Evolutionary conservation across 2,329 filamentous ascomycete species (phyloP), one percentile per base, ranked within the genome.

Genomic region (Cladobotryum protrusum): DNA sequence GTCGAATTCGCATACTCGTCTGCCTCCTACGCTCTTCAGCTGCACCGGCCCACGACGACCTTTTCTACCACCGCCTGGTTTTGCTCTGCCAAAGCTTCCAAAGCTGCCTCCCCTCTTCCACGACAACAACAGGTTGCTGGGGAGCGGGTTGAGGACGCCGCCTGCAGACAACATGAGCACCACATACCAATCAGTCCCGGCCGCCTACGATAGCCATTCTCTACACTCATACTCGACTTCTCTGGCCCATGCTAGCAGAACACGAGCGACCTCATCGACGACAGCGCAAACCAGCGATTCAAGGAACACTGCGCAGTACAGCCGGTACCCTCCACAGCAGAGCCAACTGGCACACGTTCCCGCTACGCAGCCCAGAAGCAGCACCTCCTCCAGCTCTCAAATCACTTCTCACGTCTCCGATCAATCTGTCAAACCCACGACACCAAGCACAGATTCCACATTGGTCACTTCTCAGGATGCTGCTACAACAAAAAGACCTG

Each of bases 131-230:
- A 29, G 24, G 24, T 50, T 47, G 37, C 48, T 54, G 47, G 62
- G 58, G 50, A 61, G 63, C 61, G 75, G 76, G 53, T 70, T 78
- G 58, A 69, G 66, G 60, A 78, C 75, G 52, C 76, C 77, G 46
- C 76, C 75, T 37, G 63, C 68, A 56, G 76, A 79, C 67, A 68
- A 72, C 52, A 74, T 81, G 78, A 76, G 71, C 57, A 67, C 75
- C 54, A 67, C 73, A n/a, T 79, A 78, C 56, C 74, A 77, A 45
- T 67, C 71, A 12, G 64, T 71, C 48, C 67, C 75, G 58, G 67
- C 72, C 52, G 68, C 70, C 47, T 79, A 76, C 62, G 71, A 75
- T 37, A 67, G 61, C 55, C 71, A 76, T 67, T 66, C 67, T 36
- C 59, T 74, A 36, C 66, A 70, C 52, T 65, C 65, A 39, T 74